Percentiles rank a stretch among this genome's conserved stretches.
phyloP scores from a whole-genome alignment of 2,329 filamentous ascomycete species.

The Lojkania enalia region DNA sequence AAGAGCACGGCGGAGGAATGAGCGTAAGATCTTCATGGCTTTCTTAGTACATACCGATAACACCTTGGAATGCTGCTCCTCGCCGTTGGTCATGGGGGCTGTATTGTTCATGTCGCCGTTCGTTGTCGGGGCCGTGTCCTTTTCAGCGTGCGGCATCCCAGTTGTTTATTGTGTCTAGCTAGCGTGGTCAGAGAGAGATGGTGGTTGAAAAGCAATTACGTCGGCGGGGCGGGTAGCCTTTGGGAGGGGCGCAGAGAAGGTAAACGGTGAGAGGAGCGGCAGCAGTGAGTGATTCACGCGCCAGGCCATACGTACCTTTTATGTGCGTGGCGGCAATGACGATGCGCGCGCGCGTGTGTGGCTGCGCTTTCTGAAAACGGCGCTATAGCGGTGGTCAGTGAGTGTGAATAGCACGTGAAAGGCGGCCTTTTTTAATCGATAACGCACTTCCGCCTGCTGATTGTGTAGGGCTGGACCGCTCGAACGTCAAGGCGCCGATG shows the following conservation, averaged over 20 bases:
- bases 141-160: constrained; percentile 39
- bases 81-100: constrained; percentile 44
- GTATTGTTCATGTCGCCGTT: constrained; percentile 40
- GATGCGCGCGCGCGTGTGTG: constrained; percentile 5
- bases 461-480: neutral
- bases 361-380: constrained; percentile 11
- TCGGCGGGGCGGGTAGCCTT: neutral
- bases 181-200: neutral
- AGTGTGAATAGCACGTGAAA: constrained; percentile 19
- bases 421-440: constrained; percentile 13
- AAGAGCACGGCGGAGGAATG: no score
- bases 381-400: constrained; percentile 3
- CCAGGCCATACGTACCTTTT: constrained; percentile 7
- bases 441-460: constrained; percentile 5
- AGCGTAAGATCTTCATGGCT: no score
- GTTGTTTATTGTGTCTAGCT: neutral
- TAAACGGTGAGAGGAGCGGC: no score
- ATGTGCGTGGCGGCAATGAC: constrained; percentile 3
- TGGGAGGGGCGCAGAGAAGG: neutral
- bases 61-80: constrained; percentile 44
- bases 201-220: neutral
- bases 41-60: constrained; percentile 45
- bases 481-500: no score
- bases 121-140: constrained; percentile 21
- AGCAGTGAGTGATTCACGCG: no score